Evolutionary conservation across 176 grass and related monocot species (phyloP), one percentile per base, ranked within the genome.

Genomic region (Chrysopogon serrulatus): DNA sequence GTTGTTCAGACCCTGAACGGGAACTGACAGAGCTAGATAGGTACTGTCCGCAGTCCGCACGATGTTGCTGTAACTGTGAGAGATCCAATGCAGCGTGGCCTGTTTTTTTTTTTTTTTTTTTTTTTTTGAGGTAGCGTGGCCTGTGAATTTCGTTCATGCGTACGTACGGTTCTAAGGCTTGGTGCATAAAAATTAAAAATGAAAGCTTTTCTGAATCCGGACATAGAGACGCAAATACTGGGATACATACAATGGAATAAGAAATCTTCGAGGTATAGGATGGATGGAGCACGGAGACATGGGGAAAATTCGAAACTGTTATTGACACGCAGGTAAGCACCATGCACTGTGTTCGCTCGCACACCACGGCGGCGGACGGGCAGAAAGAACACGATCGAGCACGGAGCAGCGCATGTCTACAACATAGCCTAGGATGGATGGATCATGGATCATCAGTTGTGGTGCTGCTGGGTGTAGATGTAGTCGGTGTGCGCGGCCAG

Each of bases 401-500:
- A 35, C 34, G 65, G 13, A 24, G 21, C 23, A 5, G 70, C 23
- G 36, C 47, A 68, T 23, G 26, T 34, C 32, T 10, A 23, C 12
- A 39, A 4, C 0, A 3, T 11, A 13, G 8, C 12, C 1, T 21
- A 33, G 14, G 9, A 34, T 6, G 10, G 35, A 68, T 37, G 49
- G 48, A 21, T 21, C 1, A 1, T 53, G 36, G 17, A 54, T 54
- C 23, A 69, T 11, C 44, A 94, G 23, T 92, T 56, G 87, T 94
- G 92, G 35, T 94, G 79, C 65, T 82, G 10, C 79, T 94, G 90
- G 43, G 94, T 96, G 89, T 96, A 96, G 83, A 96, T 96, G 88
- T 96, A 96, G 78, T 96, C 94, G 9, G 80, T 93, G 74, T 96
- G 94, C 26, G 91, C 94, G 6, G 17, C 75, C 19, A 96, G 94